Base-by-base conservation (phyloP, 73 alveolate genomes). In the Tetrahymena elliotti region DNA sequence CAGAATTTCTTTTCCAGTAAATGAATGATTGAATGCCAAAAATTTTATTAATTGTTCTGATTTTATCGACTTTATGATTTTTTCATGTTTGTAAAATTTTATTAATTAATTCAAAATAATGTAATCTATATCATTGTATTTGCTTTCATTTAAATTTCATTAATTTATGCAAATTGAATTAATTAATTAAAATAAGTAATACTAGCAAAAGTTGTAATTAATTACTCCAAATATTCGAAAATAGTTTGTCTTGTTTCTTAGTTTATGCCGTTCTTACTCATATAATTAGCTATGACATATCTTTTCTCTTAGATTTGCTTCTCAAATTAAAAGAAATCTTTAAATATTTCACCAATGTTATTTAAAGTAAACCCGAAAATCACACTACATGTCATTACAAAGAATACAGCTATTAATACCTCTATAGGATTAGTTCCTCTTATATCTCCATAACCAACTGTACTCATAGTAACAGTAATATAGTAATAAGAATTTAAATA, bases 371-470 rank as follows among this genome's bases (percentile, higher is more conserved):
- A 68, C 20, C 88, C 38, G n/a, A 18, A 68, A 4, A 68, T 68
- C 13, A 68, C 88, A 24, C 88, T 68, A 10, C 88, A 68, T 22
- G 39, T 68, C 88, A 68, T 68, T n/a, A 68, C 38, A n/a, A 68
- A 68, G n/a, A 68, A 68, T 16, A 68, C 88, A n/a, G 88, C 88
- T 1, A 24, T 16, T n/a, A 68, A 27, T 22, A 9, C 38, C 33
- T 68, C 88, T 18, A 68, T 68, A 68, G 88, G 88, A 68, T 68
- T 68, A 22, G 88, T 68, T 27, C 93, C 95, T 0, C 84, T 84
- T 12, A 88, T 33, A 84, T 94, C 96, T 15, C 96, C 96, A 94
- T 84, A 94, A 8, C 96, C 96, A 20, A 94, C 96, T 8, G 96
- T 94, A 33, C 93, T 84, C 47, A 54, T 94, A n/a, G 93, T 94